phyloP scores from a whole-genome alignment of 352 stramenopile species.

The Globisporangium barbulae region DNA sequence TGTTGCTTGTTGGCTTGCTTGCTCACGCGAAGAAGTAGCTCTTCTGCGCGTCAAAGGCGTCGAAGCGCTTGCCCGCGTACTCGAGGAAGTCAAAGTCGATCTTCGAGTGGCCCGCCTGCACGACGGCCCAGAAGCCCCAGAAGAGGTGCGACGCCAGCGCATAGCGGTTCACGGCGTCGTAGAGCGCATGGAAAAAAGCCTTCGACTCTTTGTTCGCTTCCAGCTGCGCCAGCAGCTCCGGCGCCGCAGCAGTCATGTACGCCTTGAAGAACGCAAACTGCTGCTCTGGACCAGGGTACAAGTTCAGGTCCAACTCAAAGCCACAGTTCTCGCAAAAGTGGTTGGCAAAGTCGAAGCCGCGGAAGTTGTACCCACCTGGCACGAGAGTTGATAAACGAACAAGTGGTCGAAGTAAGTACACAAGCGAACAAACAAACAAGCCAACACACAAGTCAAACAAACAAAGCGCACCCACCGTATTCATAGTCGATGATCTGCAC shows the following conservation, averaged over 20 bases:
- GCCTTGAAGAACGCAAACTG: constrained; percentile 85
- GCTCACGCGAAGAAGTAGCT: constrained; percentile 53
- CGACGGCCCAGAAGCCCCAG: constrained; percentile 93
- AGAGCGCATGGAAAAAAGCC: constrained; percentile 80
- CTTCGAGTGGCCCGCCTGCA: constrained; percentile 88
- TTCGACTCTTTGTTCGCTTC: constrained; percentile 74
- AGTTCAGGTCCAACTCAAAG: constrained; percentile 88
- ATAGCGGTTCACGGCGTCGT: constrained; percentile 85
- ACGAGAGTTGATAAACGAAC: neutral
- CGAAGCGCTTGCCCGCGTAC: constrained; percentile 81
- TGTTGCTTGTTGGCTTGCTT: neutral
- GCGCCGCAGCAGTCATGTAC: constrained; percentile 76
- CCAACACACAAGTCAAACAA: neutral
- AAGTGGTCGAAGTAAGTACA: neutral
- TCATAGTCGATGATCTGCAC: constrained; percentile 96
- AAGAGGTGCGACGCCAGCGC: constrained; percentile 90
- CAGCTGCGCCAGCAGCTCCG: constrained; percentile 57
- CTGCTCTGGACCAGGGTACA: constrained; percentile 79
- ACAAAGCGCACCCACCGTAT: constrained; percentile 43
- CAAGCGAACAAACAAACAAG: neutral
- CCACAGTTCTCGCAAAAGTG: constrained; percentile 94
- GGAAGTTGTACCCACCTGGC: constrained; percentile 88
- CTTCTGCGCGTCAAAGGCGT: constrained; percentile 73
- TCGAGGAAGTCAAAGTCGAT: constrained; percentile 90
- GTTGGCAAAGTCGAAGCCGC: constrained; percentile 93